Evolutionary conservation across 2,329 filamentous ascomycete genomes (phyloP), one percentile per base, ranked within the genome.

Genomic region (Fusarium sp.): DNA sequence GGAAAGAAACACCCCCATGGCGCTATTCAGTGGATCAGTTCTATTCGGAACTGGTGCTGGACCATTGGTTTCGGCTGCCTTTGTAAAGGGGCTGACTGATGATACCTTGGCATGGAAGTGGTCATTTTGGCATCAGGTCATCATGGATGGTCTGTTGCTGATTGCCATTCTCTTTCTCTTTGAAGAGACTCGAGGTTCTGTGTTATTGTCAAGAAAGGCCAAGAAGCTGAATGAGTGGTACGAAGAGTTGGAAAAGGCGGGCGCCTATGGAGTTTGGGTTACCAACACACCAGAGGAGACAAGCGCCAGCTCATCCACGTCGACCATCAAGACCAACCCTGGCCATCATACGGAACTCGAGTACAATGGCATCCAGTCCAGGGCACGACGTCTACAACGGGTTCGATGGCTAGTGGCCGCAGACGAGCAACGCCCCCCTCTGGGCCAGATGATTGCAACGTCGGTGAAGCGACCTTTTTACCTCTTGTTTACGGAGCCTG

Each of bases 1-100:
- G 68, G 91, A 94, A 52, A 88, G 96, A 36, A 98, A 98, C 77
- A 95, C 93, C 0, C 94, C 95, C 0, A 98, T 98, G 96, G 92
- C 94, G 0, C 80, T 97, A 0, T 98, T 97, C 81, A 93, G 93
- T n/a, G 94, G 93, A 1, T 86, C 88, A 5, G 95, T 95, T 0
- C 85, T 98, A 0, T 87, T 93, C 11, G 96, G 95, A 0, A 97
- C 95, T 0, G 95, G 95, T 0, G 84, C 93, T 1, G 95, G 95
- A 0, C 95, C 95, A 0, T 79, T 98, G 8, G 85, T 95, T 1
- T 89, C 89, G 6, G 90, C 93, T 1, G 90, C 92, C 54, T 90
- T 98, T 71, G 90, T 92, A 0, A 84, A 93, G 38, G 86, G 90
- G 60, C 87, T 90, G 2, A 88, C 84, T 1, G 77, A 84, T 11